A percentile compares a stretch with the other conserved stretches of the same genome.
These are phyloP conservation scores for Camelina hispida DNA, from an alignment of 345 rosid species.

Conservation along the genomic window DNA sequence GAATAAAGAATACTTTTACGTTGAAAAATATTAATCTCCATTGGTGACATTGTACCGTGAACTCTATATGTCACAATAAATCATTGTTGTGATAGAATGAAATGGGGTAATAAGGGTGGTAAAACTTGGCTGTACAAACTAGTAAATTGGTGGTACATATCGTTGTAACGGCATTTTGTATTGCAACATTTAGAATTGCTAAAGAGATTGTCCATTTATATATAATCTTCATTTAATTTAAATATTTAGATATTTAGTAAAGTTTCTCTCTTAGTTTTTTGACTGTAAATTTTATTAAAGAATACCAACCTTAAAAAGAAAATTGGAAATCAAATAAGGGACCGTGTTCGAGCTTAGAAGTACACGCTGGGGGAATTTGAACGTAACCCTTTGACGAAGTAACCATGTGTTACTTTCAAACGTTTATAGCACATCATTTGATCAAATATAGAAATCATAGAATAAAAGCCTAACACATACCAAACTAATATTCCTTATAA, in stretches of 20 bases:
- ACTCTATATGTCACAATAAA: not conserved
- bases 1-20: not conserved
- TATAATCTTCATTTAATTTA: too few species aligned
- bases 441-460: not conserved
- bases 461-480: conserved; percentile 1
- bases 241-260: too few species aligned
- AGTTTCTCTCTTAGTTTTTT: too few species aligned
- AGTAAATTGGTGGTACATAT: not conserved
- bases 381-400: not conserved
- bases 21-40: not conserved
- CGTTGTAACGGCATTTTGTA: not conserved
- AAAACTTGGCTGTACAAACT: not conserved
- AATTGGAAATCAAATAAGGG: too few species aligned
- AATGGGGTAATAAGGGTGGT: not conserved
- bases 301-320: too few species aligned
- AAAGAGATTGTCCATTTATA: too few species aligned
- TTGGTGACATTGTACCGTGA: not conserved
- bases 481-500: not conserved
- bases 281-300: too few species aligned
- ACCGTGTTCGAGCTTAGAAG: too few species aligned
- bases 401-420: not conserved
- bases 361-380: too few species aligned
- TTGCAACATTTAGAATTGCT: not conserved
- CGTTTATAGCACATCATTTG: conserved; percentile 18
- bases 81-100: not conserved